These are phyloP conservation scores for Rusavskia elegans DNA, from an alignment of 495 filamentous ascomycete genomes.

Conservation along the genomic window DNA sequence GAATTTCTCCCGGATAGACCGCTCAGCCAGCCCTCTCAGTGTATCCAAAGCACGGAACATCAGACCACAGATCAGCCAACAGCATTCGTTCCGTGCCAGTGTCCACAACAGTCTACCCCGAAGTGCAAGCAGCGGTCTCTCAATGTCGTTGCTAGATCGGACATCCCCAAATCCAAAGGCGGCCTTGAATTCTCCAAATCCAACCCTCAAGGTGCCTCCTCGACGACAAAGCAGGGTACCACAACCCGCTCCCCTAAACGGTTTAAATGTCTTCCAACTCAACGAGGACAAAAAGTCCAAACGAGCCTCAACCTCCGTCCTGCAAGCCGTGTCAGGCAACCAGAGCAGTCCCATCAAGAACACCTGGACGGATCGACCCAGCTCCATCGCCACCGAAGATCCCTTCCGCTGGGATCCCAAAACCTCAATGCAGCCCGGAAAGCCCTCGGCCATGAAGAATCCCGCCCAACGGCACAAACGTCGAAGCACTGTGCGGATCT, in stretches of 20 bases:
- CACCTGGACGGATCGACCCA: neutral
- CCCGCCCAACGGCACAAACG: constrained; percentile 28
- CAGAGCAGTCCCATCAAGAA: neutral
- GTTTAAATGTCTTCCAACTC: neutral
- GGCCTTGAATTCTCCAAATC: neutral
- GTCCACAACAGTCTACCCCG: constrained; percentile 6
- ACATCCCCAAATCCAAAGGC: neutral
- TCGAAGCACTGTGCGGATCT: constrained; percentile 34
- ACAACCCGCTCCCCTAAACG: constrained; percentile 1
- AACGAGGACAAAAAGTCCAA: constrained; percentile 5
- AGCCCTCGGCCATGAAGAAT: neutral
- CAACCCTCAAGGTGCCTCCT: neutral
- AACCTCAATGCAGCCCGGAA: neutral
- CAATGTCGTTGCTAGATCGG: constrained; percentile 5
- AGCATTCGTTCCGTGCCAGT: constrained; percentile 8
- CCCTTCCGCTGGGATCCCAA: constrained; percentile 2
- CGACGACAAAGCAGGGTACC: neutral
- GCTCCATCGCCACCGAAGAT: constrained; percentile 4
- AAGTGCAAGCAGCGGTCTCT: constrained; percentile 10
- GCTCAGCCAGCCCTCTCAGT: neutral
- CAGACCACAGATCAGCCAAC: constrained; percentile 1
- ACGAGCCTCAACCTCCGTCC: constrained; percentile 5
- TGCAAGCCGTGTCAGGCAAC: constrained; percentile 9
- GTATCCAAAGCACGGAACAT: neutral
- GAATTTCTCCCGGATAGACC: neutral